These are phyloP conservation scores for Nephelium lappaceum DNA, from an alignment of 345 rosid genomes.

Conservation along the genomic window DNA sequence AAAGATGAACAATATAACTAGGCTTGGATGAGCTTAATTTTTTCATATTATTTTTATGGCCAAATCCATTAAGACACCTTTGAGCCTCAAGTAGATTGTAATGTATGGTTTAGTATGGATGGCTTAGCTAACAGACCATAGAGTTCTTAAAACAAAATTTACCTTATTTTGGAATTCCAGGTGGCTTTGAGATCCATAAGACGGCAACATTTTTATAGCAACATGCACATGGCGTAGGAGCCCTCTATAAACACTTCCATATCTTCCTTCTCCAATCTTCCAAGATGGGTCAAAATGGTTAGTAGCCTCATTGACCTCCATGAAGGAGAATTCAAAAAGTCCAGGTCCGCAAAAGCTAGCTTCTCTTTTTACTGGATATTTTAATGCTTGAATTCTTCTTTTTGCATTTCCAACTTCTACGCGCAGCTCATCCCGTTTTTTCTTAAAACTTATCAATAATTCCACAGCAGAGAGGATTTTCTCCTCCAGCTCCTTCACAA, in stretches of 20 bases:
- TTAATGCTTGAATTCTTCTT: slow-evolving; percentile 45
- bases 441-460: slow-evolving; percentile 71
- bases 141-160: slow-evolving; percentile 19
- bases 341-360: slow-evolving; percentile 50
- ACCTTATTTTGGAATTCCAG: slow-evolving; percentile 69
- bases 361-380: slow-evolving; percentile 41
- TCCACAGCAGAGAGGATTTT: slow-evolving; percentile 81
- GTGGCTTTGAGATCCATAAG: slow-evolving; percentile 65
- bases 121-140: not conserved
- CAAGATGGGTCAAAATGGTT: slow-evolving; percentile 67
- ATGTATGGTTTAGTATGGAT: not conserved
- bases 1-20: not conserved
- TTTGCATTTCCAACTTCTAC: slow-evolving; percentile 54
- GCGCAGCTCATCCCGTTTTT: slow-evolving; percentile 67
- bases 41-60: not conserved
- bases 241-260: slow-evolving; percentile 81
- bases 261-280: slow-evolving; percentile 85
- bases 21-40: not conserved
- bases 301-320: slow-evolving; percentile 82
- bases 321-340: slow-evolving; percentile 74
- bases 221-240: slow-evolving; percentile 65
- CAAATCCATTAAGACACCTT: not conserved
- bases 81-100: not conserved
- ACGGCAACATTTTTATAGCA: slow-evolving; percentile 86
- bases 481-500: slow-evolving; percentile 66